Evolutionary conservation across 106 monocot genomes (phyloP).

Genomic region (Phalaenopsis aphrodite): DNA sequence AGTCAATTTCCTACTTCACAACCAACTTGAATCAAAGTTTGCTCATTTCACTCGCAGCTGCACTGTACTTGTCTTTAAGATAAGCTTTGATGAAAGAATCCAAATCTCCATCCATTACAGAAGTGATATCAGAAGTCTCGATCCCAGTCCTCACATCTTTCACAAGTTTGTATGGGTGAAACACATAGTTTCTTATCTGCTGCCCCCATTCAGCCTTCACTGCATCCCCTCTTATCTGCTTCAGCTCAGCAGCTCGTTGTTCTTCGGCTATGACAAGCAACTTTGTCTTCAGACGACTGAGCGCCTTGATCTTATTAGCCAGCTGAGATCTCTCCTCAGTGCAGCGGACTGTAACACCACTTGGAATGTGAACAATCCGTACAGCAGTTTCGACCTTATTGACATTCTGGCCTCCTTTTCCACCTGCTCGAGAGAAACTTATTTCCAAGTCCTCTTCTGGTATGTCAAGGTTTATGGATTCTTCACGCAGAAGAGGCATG

Average conservation of each 20-base stretch:
- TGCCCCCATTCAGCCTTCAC: constrained; percentile 99
- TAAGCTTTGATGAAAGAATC: constrained; percentile 85
- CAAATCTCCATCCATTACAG: constrained; percentile 92
- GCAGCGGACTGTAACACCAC: constrained; percentile 86
- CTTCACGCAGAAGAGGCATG: constrained; percentile 96
- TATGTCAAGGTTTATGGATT: constrained; percentile 74
- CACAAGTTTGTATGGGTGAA: constrained; percentile 97
- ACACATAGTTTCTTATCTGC: constrained; percentile 98
- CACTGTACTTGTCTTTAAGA: constrained; percentile 61
- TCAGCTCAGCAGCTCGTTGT: constrained; percentile 90
- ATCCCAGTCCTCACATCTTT: constrained; percentile 81
- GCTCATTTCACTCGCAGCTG: background rate
- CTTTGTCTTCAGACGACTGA: constrained; percentile 88
- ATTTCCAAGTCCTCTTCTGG: constrained; percentile 96
- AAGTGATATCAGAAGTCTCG: constrained; percentile 74
- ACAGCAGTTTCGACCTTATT: constrained; percentile 99
- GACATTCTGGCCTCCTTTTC: constrained; percentile 96
- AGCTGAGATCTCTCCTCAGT: constrained; percentile 91
- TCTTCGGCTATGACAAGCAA: constrained; percentile 84
- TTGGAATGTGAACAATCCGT: constrained; percentile 85
- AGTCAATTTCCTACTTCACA: background rate
- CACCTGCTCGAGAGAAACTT: constrained; percentile 72
- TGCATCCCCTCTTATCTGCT: constrained; percentile 81
- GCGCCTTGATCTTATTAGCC: constrained; percentile 88
- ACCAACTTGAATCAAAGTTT: background rate